Evolutionary conservation across 306 rosid genomes (phyloP).

Genomic region (Citrullus mucosospermus): DNA sequence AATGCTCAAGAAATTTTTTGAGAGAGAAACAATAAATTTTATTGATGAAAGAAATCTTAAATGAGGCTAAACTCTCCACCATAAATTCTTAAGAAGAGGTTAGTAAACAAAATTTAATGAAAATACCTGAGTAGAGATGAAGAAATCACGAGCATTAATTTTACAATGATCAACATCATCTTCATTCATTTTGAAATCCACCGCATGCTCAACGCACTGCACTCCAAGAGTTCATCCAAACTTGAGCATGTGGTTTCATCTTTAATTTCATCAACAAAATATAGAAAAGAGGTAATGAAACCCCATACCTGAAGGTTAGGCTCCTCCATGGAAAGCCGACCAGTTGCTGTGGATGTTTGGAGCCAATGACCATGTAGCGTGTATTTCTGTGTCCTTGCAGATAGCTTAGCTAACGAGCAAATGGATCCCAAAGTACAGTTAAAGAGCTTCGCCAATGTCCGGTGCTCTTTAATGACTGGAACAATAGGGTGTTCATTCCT

Average conservation of each 20-base stretch:
- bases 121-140: conserved; percentile 74
- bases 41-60: too few relatives aligned
- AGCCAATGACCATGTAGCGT: conserved; percentile 95
- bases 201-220: conserved; percentile 88
- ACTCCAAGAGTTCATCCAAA: conserved; percentile 4
- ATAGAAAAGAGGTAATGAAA: not conserved
- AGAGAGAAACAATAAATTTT: not conserved
- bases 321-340: conserved; percentile 96
- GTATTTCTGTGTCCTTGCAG: conserved; percentile 61
- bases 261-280: conserved; percentile 4
- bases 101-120: not conserved
- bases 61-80: not conserved
- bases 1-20: not conserved
- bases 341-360: conserved; percentile 94
- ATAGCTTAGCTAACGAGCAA: conserved; percentile 69
- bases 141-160: conserved; percentile 87
- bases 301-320: conserved; percentile 89
- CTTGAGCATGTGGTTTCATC: not conserved
- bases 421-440: conserved; percentile 87
- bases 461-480: conserved; percentile 87
- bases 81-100: not conserved
- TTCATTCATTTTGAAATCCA: conserved; percentile 55
- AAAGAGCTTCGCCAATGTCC: conserved; percentile 79
- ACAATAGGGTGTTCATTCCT: conserved; percentile 91
- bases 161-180: conserved; percentile 30